phyloP scores from a whole-genome alignment of 1,139 yeast genomes.

The Kodamaea alishanica region DNA sequence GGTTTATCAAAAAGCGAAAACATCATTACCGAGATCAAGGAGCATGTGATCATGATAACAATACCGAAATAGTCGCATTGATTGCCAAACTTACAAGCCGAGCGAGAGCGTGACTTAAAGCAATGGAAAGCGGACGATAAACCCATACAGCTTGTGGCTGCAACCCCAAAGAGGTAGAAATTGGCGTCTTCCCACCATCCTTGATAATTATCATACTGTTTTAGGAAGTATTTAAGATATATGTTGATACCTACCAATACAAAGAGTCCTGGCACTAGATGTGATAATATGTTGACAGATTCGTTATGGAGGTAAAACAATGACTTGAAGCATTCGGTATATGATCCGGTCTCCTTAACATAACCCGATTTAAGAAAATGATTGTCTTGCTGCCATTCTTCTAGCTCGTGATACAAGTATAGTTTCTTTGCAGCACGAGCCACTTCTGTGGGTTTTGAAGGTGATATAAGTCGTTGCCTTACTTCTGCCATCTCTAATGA shows the following conservation, averaged over 20 bases:
- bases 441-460: background rate
- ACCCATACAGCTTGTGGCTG: conserved; percentile 55
- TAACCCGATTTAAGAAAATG: conserved; percentile 73
- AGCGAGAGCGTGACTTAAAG: conserved; percentile 68
- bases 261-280: conserved; percentile 62
- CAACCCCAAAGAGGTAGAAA: conserved; percentile 38
- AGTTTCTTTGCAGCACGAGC: background rate
- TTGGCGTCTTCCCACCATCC: conserved; percentile 35
- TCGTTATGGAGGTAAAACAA: conserved; percentile 78
- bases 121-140: conserved; percentile 78
- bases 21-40: conserved; percentile 66
- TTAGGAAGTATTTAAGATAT: conserved; percentile 27
- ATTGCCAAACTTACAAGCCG: conserved; percentile 63
- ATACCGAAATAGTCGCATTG: conserved; percentile 87
- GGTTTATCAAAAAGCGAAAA: conserved; percentile 62
- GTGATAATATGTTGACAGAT: conserved; percentile 77
- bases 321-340: conserved; percentile 48
- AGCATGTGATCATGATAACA: conserved; percentile 68
- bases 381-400: conserved; percentile 86
- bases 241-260: conserved; percentile 26
- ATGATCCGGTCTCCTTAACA: conserved; percentile 64
- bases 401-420: conserved; percentile 42
- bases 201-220: conserved; percentile 37
- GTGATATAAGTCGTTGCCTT: background rate
- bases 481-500: background rate